Base-by-base conservation (phyloP, 1,284 basidiomycete genomes). In the Inonotus obliquus region DNA sequence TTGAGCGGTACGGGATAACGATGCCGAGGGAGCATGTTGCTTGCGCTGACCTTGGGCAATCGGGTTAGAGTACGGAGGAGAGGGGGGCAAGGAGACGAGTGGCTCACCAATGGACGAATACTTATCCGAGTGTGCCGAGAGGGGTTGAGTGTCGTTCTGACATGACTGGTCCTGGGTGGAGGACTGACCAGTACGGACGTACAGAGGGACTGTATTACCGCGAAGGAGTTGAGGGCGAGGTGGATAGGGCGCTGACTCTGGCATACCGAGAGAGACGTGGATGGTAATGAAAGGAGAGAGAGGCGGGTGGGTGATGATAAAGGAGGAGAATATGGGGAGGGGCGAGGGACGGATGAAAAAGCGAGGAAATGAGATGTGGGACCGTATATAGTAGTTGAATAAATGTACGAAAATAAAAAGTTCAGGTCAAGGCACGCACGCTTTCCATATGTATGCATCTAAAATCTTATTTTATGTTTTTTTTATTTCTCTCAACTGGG, bases 201-300 rank as follows among this genome's bases (percentile, higher is more conserved):
- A 62, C 7, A 62, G 61, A 19, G 61, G 61, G 38, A 62, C 61
- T 37, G 61, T 62, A 51, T 62, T 62, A 17, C 61, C 61, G 32
- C 61, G 61, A 19, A 59, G 25, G 38, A 62, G 61, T 25, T 35
- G 61, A 17, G 61, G 61, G 23, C 61, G 55, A 19, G 61, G 7
- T 19, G 61, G 38, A 41, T 57, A 49, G 11, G 56, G 3, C 23
- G 58, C 23, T 17, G 37, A 10, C 13, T 62, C 61, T 45, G 61
- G 32, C 61, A 62, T 62, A 57, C 10, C 19, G n/a, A 25, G 19
- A 13, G 35, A 32, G 19, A 39, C 32, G 32, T 4, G 6, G 29
- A 45, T 19, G 35, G 49, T 52, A 17, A 32, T 54, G 37, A 51
- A 54, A 19, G 23, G 41, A 37, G 11, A 48, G 55, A 2, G 41